These are phyloP conservation scores for Hypoxylon trugodes DNA, from an alignment of 495 filamentous ascomycete genomes.

Conservation along the genomic window DNA sequence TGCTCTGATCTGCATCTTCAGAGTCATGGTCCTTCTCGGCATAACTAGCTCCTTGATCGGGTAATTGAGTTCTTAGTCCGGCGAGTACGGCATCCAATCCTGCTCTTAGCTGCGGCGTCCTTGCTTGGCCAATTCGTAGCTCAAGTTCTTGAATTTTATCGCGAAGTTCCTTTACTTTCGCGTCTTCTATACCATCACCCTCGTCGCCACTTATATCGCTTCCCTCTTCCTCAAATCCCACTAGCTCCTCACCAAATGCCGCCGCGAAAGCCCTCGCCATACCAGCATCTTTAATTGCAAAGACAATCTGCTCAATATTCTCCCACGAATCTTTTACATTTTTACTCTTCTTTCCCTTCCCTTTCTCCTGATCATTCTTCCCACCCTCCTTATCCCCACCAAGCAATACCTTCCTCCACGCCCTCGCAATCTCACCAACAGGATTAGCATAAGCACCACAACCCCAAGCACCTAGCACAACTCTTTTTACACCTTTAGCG, in stretches of 20 bases:
- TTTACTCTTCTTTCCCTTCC: conserved; percentile 5
- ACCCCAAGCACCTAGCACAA: conserved; percentile 74
- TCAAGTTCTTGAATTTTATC: conserved; percentile 44
- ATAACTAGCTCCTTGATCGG: background rate
- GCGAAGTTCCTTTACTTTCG: conserved; percentile 39
- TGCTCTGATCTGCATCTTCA: background rate
- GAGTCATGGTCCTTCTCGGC: background rate
- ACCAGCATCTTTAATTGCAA: conserved; percentile 52
- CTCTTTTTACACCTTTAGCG: conserved; percentile 55
- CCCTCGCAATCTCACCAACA: conserved; percentile 64
- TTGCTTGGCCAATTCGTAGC: conserved; percentile 35
- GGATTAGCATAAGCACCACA: conserved; percentile 75
- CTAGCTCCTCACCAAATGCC: conserved; percentile 53
- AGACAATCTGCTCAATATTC: conserved; percentile 56
- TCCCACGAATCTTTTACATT: conserved; percentile 39
- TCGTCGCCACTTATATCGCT: background rate
- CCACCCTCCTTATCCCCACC: conserved; percentile 46
- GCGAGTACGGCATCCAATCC: conserved; percentile 44
- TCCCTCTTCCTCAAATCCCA: conserved; percentile 29
- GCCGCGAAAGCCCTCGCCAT: conserved; percentile 53
- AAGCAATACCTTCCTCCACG: conserved; percentile 64
- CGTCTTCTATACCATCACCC: conserved; percentile 35
- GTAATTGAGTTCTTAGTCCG: conserved; percentile 42
- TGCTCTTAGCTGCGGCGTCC: conserved; percentile 39
- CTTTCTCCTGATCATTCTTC: conserved; percentile 20